Evolutionary conservation across 1,284 basidiomycete genomes (phyloP).

Genomic region (Phaffia rhodozyma): DNA sequence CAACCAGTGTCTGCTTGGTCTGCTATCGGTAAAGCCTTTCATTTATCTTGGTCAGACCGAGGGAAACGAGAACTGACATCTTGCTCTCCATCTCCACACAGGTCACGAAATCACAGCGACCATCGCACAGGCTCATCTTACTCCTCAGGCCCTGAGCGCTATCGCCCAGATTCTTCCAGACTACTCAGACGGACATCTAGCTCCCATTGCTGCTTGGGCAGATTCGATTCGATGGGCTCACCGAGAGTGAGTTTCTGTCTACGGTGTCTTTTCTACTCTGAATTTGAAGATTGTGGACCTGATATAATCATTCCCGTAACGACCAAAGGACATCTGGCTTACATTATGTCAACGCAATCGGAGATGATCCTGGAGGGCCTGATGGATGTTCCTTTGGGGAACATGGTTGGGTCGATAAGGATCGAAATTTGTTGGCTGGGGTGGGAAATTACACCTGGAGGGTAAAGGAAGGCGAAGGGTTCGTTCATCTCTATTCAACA

Average conservation of each 20-base stretch:
- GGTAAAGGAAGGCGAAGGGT: conserved; percentile 26
- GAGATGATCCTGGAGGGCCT: conserved; percentile 54
- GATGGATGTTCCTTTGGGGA: conserved; percentile 62
- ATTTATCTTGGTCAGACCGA: no score
- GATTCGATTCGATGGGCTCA: conserved; percentile 48
- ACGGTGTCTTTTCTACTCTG: conserved; percentile 31
- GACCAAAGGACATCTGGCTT: conserved; percentile 41
- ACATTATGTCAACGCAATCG: conserved; percentile 61
- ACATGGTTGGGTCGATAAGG: conserved; percentile 56
- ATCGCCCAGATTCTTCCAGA: conserved; percentile 55
- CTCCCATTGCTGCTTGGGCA: conserved; percentile 76
- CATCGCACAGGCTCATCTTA: conserved; percentile 79
- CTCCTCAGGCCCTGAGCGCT: conserved; percentile 55
- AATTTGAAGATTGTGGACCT: conserved; percentile 22
- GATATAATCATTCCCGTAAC: not conserved
- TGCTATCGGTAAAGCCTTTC: conserved; percentile 2
- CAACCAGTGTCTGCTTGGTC: conserved; percentile 2
- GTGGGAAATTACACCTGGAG: conserved; percentile 56
- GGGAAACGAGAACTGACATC: no score
- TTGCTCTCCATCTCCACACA: conserved; percentile 21
- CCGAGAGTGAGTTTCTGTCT: conserved; percentile 37
- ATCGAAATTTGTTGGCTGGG: conserved; percentile 59
- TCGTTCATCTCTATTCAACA: not conserved
- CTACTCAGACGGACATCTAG: conserved; percentile 55
- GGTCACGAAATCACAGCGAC: conserved; percentile 87